A percentile compares a stretch with the other conserved stretches of the same genome.
phyloP scores from a whole-genome alignment of 1,284 basidiomycete genomes.

The Ceratobasidium papillatum region DNA sequence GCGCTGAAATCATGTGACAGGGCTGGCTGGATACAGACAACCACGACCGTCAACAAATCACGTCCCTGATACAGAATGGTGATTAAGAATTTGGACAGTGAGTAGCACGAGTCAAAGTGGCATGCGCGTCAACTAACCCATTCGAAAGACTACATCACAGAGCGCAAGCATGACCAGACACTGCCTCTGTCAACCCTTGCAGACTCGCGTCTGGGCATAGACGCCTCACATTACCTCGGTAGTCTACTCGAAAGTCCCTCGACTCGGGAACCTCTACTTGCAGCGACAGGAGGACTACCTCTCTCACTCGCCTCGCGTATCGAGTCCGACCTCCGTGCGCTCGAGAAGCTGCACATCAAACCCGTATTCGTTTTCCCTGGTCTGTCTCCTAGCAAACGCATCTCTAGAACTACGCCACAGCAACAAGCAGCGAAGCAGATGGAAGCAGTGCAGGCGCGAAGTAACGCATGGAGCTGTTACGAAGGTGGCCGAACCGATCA shows the following conservation, averaged over 20 bases:
- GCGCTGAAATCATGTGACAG: slow-evolving; percentile 11
- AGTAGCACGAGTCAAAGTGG: neutral
- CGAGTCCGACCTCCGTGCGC: slow-evolving; percentile 87
- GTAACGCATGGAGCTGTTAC: slow-evolving; percentile 89
- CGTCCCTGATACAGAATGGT: slow-evolving; percentile 28
- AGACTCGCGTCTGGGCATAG: slow-evolving; percentile 96
- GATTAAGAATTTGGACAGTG: slow-evolving; percentile 41
- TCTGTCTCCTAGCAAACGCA: slow-evolving; percentile 71
- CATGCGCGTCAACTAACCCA: neutral
- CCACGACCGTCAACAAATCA: slow-evolving; percentile 32
- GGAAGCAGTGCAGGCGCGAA: slow-evolving; percentile 77
- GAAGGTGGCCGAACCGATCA: slow-evolving; percentile 88
- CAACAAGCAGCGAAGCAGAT: slow-evolving; percentile 59
- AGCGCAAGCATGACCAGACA: slow-evolving; percentile 87
- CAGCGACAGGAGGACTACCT: slow-evolving; percentile 93
- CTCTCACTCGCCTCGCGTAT: slow-evolving; percentile 86
- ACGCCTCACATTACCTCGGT: slow-evolving; percentile 91
- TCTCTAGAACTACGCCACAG: slow-evolving; percentile 55
- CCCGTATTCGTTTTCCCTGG: slow-evolving; percentile 98
- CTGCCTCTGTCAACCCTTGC: slow-evolving; percentile 84
- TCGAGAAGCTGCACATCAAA: slow-evolving; percentile 93
- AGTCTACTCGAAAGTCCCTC: slow-evolving; percentile 79
- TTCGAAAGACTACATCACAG: slow-evolving; percentile 86
- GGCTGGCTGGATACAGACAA: slow-evolving; percentile 17
- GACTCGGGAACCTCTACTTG: slow-evolving; percentile 85